Evolutionary conservation across 2,329 filamentous ascomycete species (phyloP).

Genomic region (Beauveria caledonica): DNA sequence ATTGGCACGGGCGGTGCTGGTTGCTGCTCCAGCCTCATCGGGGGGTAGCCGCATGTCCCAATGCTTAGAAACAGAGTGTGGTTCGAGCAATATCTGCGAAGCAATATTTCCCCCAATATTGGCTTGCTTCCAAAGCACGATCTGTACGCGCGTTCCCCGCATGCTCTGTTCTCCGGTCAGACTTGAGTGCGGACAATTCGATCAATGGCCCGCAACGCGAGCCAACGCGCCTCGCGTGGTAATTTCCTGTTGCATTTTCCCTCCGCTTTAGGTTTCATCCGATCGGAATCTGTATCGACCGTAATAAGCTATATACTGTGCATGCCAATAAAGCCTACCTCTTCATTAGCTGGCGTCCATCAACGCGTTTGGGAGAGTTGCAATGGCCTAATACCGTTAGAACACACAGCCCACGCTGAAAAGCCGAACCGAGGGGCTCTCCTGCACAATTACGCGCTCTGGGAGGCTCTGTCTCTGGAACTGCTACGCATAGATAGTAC

Average conservation of each 20-base stretch:
- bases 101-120: no score
- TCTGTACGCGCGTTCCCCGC: neutral
- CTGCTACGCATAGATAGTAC: neutral
- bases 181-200: neutral
- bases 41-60: neutral
- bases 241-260: neutral
- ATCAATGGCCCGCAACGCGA: neutral
- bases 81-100: neutral
- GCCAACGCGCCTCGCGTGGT: neutral
- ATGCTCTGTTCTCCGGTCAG: neutral
- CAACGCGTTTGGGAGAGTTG: neutral
- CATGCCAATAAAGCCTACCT: neutral
- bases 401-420: no score
- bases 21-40: neutral
- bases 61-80: neutral
- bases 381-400: no score
- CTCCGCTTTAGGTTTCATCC: neutral
- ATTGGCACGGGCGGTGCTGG: neutral
- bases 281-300: neutral
- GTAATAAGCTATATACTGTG: neutral
- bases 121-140: neutral
- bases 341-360: neutral
- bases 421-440: no score
- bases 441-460: no score
- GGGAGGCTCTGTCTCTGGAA: neutral